Evolutionary conservation across 805 yeast genomes (phyloP).

Genomic region (Brettanomyces anomalus): DNA sequence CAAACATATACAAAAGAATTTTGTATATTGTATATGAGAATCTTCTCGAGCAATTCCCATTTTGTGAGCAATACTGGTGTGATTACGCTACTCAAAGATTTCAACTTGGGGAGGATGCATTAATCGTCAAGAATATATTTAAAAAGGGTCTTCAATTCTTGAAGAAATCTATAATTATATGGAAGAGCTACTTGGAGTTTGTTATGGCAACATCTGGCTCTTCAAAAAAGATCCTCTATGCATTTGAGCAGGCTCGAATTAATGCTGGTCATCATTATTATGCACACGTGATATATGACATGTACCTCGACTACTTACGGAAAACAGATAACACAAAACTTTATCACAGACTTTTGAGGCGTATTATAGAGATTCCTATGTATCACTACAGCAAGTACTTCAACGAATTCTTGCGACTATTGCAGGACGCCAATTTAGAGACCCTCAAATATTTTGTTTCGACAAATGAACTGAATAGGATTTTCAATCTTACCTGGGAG

Average conservation of each 20-base stretch:
- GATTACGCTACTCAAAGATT: constrained; percentile 41
- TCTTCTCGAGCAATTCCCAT: constrained; percentile 39
- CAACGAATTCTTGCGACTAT: constrained; percentile 26
- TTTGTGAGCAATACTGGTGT: constrained; percentile 49
- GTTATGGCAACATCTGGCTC: constrained; percentile 22
- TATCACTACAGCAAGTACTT: constrained; percentile 44
- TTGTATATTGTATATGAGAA: constrained; percentile 33
- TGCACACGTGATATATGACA: constrained; percentile 40
- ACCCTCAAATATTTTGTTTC: constrained; percentile 19
- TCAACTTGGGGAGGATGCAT: constrained; percentile 31
- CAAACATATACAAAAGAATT: constrained; percentile 10
- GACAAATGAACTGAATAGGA: constrained; percentile 13
- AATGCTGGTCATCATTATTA: constrained; percentile 46
- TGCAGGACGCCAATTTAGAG: constrained; percentile 26
- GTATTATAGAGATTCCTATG: constrained; percentile 45
- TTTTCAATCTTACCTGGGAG: constrained; percentile 13
- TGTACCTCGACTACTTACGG: constrained; percentile 36
- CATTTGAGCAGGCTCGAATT: constrained; percentile 39
- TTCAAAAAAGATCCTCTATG: constrained; percentile 23
- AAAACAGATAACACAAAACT: constrained; percentile 20
- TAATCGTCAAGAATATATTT: constrained; percentile 28
- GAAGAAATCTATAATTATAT: constrained; percentile 38
- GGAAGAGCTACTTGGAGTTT: constrained; percentile 42
- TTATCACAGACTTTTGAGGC: constrained; percentile 35
- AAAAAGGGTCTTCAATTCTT: constrained; percentile 29